A percentile compares a stretch with the other conserved stretches of the same genome.
phyloP scores from a whole-genome alignment of 2,329 filamentous ascomycete genomes.

The Diaporthe sp. region DNA sequence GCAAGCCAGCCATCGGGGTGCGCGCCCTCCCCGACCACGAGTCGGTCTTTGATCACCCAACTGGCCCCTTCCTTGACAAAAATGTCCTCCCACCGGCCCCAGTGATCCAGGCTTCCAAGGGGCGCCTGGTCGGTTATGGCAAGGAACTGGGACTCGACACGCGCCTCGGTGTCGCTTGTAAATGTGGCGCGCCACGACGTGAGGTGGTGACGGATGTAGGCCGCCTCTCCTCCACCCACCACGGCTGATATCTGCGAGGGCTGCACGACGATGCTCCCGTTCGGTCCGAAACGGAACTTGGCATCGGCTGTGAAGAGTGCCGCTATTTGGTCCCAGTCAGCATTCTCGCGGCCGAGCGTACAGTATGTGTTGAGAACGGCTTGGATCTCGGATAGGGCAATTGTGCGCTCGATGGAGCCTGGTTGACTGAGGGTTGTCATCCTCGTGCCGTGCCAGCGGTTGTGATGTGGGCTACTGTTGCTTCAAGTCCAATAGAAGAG shows the following conservation, averaged over 20 bases:
- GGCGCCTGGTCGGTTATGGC: background rate
- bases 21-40: background rate
- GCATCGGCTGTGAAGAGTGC: background rate
- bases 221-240: background rate
- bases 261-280: background rate
- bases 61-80: background rate
- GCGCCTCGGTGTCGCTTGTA: background rate
- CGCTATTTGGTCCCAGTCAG: background rate
- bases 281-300: background rate
- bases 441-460: background rate
- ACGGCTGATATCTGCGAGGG: background rate
- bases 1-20: background rate
- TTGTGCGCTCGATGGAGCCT: background rate
- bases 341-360: background rate
- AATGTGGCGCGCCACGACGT: constrained; percentile 2
- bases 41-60: background rate
- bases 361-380: constrained; percentile 1
- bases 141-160: background rate
- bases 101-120: background rate
- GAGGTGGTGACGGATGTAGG: background rate
- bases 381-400: background rate
- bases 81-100: background rate
- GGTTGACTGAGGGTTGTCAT: background rate
- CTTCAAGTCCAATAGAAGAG: background rate
- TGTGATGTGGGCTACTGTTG: background rate